Base-by-base conservation (phyloP, 2,329 filamentous ascomycete genomes). In the Pseudogymnoascus sp. region DNA sequence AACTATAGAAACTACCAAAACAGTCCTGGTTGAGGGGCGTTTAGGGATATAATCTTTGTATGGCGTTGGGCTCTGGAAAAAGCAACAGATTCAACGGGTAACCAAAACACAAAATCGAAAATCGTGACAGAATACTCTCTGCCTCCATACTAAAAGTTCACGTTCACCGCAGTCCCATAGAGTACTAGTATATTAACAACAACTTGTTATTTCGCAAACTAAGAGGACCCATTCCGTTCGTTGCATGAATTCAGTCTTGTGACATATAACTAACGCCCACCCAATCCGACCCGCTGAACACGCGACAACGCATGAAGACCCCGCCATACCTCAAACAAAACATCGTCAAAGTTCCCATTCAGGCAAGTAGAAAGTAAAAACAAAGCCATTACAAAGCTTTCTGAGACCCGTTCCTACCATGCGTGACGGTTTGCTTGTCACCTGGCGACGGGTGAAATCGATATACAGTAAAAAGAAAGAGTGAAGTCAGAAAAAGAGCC, bases 371-470 rank as follows among this genome's bases (percentile, higher is more conserved):
- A 6, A 23, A 28, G 23, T n/a, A n/a, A 7, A 19, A 16, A 28
- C 14, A 31, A 25, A 31, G 19, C 67, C 65, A 70, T 71, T 67
- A 68, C 65, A 67, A 60, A 68, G 66, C 65, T 67, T 71, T 70
- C 45, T 51, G 66, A 54, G 43, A 54, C 19, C 54, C 21, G 16
- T 57, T 39, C n/a, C 25, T 60, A 13, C 31, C 61, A 48, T 48
- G 6, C 11, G 45, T 51, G 23, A 28, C 23, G 11, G 11, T 57
- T 63, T 63, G 64, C 21, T 34, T 48, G 54, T 34, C 34, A 28
- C 39, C 45, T 61, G 63, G 37, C 61, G 54, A 37, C 61, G 36
- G 41, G 28, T 34, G 19, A 62, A 28, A 48, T 23, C 28, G 37
- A 62, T 62, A 48, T 45, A 45, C 31, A 62, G 21, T 39, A 31